A percentile compares a stretch with the other conserved stretches of the same genome.
Evolutionary conservation across 2,329 filamentous ascomycete species (phyloP).

Genomic region (Penicillium sp.): DNA sequence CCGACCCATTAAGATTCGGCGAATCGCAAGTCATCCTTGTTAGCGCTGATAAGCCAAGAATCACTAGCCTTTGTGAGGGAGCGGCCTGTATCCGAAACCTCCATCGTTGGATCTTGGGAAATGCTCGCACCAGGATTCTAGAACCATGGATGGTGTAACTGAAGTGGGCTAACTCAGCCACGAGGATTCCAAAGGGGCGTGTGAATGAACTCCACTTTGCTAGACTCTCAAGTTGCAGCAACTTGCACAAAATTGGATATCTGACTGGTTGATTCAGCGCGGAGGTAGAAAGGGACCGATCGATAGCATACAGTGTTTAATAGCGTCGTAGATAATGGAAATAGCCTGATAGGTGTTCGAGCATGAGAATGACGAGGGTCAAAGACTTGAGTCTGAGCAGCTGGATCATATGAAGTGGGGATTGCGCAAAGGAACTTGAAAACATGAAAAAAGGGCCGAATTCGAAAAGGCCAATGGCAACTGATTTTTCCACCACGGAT

Average conservation of each 20-base stretch:
- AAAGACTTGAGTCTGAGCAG: neutral
- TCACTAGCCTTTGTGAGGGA: conserved; percentile 10
- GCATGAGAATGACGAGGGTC: neutral
- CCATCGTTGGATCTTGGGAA: conserved; percentile 23
- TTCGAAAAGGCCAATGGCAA: neutral
- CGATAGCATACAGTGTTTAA: neutral
- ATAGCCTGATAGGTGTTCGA: neutral
- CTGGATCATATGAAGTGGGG: neutral
- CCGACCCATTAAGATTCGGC: conserved; percentile 17
- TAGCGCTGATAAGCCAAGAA: conserved; percentile 20
- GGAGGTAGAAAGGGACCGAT: neutral
- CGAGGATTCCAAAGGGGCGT: conserved; percentile 18
- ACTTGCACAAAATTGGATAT: neutral
- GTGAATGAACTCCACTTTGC: conserved; percentile 26
- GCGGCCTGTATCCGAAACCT: conserved; percentile 16
- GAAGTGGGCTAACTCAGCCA: conserved; percentile 17
- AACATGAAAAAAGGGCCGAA: neutral
- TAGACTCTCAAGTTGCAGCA: neutral
- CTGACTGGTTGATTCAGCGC: neutral
- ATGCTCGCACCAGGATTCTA: conserved; percentile 11
- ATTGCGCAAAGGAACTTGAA: neutral
- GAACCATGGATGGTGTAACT: conserved; percentile 23
- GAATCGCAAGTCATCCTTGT: conserved; percentile 19
- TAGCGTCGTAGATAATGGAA: neutral
- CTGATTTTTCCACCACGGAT: neutral